Evolutionary conservation across 495 filamentous ascomycete genomes (phyloP), one percentile per base, ranked within the genome.

Genomic region (Podospora tetraspora): DNA sequence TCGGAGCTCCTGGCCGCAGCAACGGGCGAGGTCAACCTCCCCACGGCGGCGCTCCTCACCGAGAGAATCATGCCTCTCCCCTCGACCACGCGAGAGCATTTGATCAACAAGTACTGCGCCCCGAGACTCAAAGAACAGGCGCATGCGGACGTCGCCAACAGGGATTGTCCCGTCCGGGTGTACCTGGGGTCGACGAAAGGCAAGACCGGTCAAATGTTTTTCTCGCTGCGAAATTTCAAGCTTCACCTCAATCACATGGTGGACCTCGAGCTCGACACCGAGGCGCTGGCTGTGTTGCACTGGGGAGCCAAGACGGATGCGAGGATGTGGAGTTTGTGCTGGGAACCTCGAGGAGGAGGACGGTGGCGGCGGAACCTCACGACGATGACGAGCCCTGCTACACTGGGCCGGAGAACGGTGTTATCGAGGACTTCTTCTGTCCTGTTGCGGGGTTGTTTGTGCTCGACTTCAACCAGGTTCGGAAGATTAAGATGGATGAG

Each of bases 31-130:
- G 27, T 43, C 66, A 52, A 63, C 69, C 25, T 69, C 11, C 69
- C 69, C 3, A 66, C 69, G 3, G 0, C 3, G 2, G 66, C 63
- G 11, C 71, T 73, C 13, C 0, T 69, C 10, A 61, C 66, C 0
- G 62, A 71, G 34, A 34, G 69, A 0, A 71, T 73, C 21, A 24
- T 22, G 1, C 69, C 71, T 0, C 69, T 73, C 10, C 71, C 69
- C 3, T 19, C 1, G 0, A n/a, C 6, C 11, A 72, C 63, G 2
- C 69, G 69, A 2, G 23, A 43, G 0, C 25, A 63, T 0, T 27
- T 78, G 13, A 76, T 76, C 22, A 68, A 76, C 5, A 72, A 74
- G 52, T 76, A 71, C 71, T 78, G 76, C 43, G 34, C 57, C 1
- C 69, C 68, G 13, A 5, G 30, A n/a, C 58, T 63, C 61, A 65